A percentile compares a stretch with the other conserved stretches of the same genome.
phyloP scores from a whole-genome alignment of 129 eudicot genomes.

The Glebionis coronaria region DNA sequence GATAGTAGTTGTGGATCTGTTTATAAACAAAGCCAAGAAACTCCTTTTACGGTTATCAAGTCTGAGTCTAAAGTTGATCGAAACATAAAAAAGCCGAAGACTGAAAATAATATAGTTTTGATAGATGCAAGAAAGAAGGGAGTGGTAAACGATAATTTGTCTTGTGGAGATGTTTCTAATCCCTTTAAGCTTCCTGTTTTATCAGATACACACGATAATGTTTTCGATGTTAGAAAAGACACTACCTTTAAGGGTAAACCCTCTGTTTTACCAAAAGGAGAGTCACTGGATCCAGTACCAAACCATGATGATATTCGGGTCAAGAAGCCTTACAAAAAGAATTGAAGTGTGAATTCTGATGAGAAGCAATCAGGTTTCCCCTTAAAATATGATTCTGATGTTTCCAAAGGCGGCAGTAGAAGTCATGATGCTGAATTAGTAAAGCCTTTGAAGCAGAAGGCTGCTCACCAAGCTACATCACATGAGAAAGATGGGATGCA shows the following conservation, averaged over 20 bases:
- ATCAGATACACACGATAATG: slow-evolving; percentile 34
- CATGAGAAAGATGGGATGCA: slow-evolving; percentile 42
- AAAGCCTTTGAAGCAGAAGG: slow-evolving; percentile 36
- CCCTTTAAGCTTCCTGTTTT: slow-evolving; percentile 64
- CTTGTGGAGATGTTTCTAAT: slow-evolving; percentile 64
- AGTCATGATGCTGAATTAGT: slow-evolving; percentile 21
- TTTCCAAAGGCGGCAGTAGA: slow-evolving; percentile 37
- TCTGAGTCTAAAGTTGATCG: slow-evolving; percentile 40
- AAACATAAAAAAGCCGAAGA: slow-evolving; percentile 37
- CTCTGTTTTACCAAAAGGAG: slow-evolving; percentile 35
- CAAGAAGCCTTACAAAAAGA: slow-evolving; percentile 42
- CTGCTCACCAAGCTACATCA: slow-evolving; percentile 41
- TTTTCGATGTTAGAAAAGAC: slow-evolving; percentile 38
- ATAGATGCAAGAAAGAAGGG: slow-evolving; percentile 31
- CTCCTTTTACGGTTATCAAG: slow-evolving; percentile 32
- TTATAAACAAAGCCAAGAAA: slow-evolving; percentile 42
- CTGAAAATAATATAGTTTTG: slow-evolving; percentile 29
- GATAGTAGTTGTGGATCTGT: slow-evolving; percentile 39
- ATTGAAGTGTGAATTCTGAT: slow-evolving; percentile 27
- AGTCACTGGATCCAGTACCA: slow-evolving; percentile 35
- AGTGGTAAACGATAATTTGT: slow-evolving; percentile 30
- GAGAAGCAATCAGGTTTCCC: slow-evolving; percentile 25
- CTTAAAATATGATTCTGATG: slow-evolving; percentile 39
- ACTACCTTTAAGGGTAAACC: slow-evolving; percentile 32
- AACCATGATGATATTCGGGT: slow-evolving; percentile 31